Conservation (phyloP, 345 rosid genomes). For the Mallotus nudiflorus region DNA sequence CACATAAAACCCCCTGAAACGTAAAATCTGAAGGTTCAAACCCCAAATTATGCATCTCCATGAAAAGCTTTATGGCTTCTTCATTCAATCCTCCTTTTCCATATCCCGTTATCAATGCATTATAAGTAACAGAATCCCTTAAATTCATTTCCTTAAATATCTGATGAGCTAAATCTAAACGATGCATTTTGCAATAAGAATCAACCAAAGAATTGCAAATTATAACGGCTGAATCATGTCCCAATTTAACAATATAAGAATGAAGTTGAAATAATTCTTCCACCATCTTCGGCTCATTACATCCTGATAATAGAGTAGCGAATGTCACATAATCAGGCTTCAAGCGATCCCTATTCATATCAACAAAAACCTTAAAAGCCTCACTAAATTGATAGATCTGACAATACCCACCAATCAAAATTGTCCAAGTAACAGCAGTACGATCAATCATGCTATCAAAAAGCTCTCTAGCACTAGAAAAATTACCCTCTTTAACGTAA, state of each 20-base stretch:
- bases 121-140: slow-evolving; percentile 71
- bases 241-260: slow-evolving; percentile 51
- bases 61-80: slow-evolving; percentile 56
- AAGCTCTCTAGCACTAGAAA: slow-evolving; percentile 49
- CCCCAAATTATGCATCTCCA: slow-evolving; percentile 56
- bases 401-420: slow-evolving; percentile 70
- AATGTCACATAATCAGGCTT: slow-evolving; percentile 71
- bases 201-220: slow-evolving; percentile 72
- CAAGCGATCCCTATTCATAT: slow-evolving; percentile 47
- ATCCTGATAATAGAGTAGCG: slow-evolving; percentile 68
- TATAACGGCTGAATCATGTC: slow-evolving; percentile 40
- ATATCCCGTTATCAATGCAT: slow-evolving; percentile 72
- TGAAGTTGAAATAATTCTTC: slow-evolving; percentile 56
- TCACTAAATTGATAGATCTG: slow-evolving; percentile 39
- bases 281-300: slow-evolving; percentile 30
- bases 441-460: slow-evolving; percentile 55
- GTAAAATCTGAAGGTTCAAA: slow-evolving; percentile 80
- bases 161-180: slow-evolving; percentile 46
- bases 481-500: slow-evolving; percentile 52
- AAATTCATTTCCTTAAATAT: slow-evolving; percentile 47
- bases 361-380: slow-evolving; percentile 58
- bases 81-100: slow-evolving; percentile 53
- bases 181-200: slow-evolving; percentile 63
- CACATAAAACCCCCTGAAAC: slow-evolving; percentile 64
- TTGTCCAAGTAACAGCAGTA: slow-evolving; percentile 81